phyloP scores from a whole-genome alignment of 768 basidiomycete species.

The Suillus discolor region DNA sequence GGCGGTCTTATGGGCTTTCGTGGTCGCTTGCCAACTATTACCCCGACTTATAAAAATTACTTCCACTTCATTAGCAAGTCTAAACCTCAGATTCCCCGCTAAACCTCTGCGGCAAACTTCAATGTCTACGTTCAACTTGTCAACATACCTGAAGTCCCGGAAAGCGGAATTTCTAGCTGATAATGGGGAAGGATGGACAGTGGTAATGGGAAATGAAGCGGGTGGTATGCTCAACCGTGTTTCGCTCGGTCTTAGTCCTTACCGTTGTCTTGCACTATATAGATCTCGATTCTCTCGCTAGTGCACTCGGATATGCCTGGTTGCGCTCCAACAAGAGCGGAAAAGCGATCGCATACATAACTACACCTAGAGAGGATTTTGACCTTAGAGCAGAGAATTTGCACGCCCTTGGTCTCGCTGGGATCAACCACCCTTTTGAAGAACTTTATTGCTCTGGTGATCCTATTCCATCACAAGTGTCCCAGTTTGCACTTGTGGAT shows the following conservation, averaged over 20 bases:
- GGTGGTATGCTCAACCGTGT: constrained; percentile 59
- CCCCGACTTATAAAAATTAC: background rate
- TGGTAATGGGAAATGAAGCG: constrained; percentile 96
- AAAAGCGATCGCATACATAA: constrained; percentile 71
- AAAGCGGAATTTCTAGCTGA: constrained; percentile 67
- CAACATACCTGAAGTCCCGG: constrained; percentile 44
- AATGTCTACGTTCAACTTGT: constrained; percentile 31
- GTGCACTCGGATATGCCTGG: constrained; percentile 84
- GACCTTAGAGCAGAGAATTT: constrained; percentile 56
- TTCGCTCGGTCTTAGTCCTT: constrained; percentile 1
- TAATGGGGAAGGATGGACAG: constrained; percentile 67
- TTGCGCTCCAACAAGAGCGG: constrained; percentile 55
- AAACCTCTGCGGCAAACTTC: background rate
- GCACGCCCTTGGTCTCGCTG: background rate
- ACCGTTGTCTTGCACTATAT: constrained; percentile 1
- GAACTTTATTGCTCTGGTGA: constrained; percentile 74
- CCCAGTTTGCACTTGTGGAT: constrained; percentile 82
- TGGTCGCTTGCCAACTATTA: background rate
- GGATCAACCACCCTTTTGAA: constrained; percentile 24
- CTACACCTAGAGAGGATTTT: constrained; percentile 69
- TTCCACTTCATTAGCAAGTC: background rate
- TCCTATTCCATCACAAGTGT: constrained; percentile 41
- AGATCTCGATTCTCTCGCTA: constrained; percentile 93
- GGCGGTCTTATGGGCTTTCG: background rate
- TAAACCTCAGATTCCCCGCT: background rate